Base-by-base conservation (phyloP, 2,329 filamentous ascomycete species). In the Aspergillus pseudoterreus region DNA sequence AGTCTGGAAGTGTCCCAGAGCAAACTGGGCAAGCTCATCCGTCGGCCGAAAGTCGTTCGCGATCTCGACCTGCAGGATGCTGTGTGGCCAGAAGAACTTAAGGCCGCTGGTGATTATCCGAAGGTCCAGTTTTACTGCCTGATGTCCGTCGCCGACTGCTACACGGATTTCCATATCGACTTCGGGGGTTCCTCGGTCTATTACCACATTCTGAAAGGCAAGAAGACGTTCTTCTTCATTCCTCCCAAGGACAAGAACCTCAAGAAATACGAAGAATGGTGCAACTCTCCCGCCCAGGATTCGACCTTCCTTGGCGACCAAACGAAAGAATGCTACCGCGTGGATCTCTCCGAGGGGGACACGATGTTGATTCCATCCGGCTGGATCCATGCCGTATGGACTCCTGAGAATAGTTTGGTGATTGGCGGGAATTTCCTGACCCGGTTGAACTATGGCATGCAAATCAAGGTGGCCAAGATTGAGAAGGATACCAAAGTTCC, bases 361-460 rank as follows among this genome's bases (percentile, higher is more conserved):
- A 87, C 84, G 3, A 86, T 87, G 80, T 72, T 87, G 41, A 87
- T 87, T 56, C 84, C 84, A 4, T 85, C 84, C 32, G 84, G 84
- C 17, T 87, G 84, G 84, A 87, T 87, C 47, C 84, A 87, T 62
- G 84, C 84, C 21, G 84, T 87, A 6, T 86, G 85, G 82, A 87
- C 84, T 9, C 84, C 84, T 0, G 80, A 83, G 59, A 83, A 87
- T 61, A 87, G 84, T 60, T 70, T 87, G 45, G 84, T 87, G 24
- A 85, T 87, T 54, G 84, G 84, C n/a, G 84, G 84, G 47, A 87
- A 87, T 61, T 87, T 87, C 60, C 71, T 87, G 42, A 87, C 83
- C 4, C 73, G 80, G 50, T 75, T 86, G 66, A 83, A 85, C 52
- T 86, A 83, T 63, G 79, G 78, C 50, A 85, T 85, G 75, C 84